Base-by-base conservation (phyloP, 495 filamentous ascomycete genomes). In the Penicillium tannophilum region DNA sequence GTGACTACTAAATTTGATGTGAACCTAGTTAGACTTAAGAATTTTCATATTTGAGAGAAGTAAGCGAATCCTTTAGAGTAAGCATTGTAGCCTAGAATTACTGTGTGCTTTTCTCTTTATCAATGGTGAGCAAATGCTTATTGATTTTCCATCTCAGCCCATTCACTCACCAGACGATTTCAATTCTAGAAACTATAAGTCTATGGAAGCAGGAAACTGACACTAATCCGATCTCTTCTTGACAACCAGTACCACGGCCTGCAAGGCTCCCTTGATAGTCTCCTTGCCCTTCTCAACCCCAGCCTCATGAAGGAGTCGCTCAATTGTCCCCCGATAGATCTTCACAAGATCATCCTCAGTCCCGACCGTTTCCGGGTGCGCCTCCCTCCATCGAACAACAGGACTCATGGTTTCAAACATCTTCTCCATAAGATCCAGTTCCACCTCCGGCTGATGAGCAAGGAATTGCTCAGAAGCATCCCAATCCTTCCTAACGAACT, bases 361-460 rank as follows among this genome's bases (percentile, higher is more conserved):
- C 11, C 63, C 68, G 23, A 56, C 62, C 6, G 52, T 20, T 2
- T 65, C 61, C 0, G 67, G 74, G 73, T 85, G 66, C 0, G 78
- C 80, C 60, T 83, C 63, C 31, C 78, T 64, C 83, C 82, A 85
- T 42, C 81, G 58, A 0, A 72, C 76, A 9, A 83, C 71, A 12
- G 72, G 63, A 56, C 82, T 84, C 7, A 50, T 55, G 4, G 79
- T 82, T 8, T 55, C 59, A 12, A 80, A 14, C 0, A 70, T 54
- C 55, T 52, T 66, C 65, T 79, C 74, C 28, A 74, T 52, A n/a
- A 52, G 28, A 54, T 72, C 70, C 54, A 80, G 14, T 6, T 51
- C 31, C n/a, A 66, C 55, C 42, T 65, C 52, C 7, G 54, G 47
- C 42, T 65, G 42, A 24, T 56, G 16, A 4, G 66, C 65, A 8